These are phyloP conservation scores for Malus fusca DNA, from an alignment of 306 rosid species.

Conservation along the genomic window DNA sequence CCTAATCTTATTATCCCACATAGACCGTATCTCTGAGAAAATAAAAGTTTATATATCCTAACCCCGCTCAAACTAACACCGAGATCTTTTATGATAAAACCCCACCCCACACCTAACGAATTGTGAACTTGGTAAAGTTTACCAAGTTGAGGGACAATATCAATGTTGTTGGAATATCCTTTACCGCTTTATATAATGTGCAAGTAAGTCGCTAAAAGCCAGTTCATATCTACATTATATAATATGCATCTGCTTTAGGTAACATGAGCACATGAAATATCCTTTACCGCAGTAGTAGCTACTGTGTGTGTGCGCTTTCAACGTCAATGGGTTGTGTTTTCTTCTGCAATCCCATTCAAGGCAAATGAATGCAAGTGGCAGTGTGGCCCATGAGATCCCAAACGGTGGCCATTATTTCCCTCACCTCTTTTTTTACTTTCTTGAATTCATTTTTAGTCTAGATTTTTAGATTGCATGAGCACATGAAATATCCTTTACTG, in stretches of 20 bases:
- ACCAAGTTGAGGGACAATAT: too few relatives aligned
- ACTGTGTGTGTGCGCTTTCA: background rate
- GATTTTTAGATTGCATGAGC: background rate
- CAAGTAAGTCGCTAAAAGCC: background rate
- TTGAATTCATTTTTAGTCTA: background rate
- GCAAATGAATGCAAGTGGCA: slow-evolving; percentile 5
- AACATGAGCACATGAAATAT: too few relatives aligned
- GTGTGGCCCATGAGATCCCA: slow-evolving; percentile 26
- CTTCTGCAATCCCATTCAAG: slow-evolving; percentile 17
- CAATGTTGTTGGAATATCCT: too few relatives aligned
- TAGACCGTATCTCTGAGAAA: too few relatives aligned
- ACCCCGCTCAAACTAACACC: too few relatives aligned
- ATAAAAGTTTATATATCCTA: too few relatives aligned
- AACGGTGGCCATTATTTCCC: slow-evolving; percentile 7
- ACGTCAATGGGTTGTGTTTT: slow-evolving; percentile 9
- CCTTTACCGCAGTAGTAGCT: too few relatives aligned
- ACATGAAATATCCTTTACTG: background rate
- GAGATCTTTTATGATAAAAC: too few relatives aligned
- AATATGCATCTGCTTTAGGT: background rate
- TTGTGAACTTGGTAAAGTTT: too few relatives aligned
- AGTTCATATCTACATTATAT: background rate
- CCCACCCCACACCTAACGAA: too few relatives aligned
- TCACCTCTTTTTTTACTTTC: background rate
- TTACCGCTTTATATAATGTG: background rate
- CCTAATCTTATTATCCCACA: too few relatives aligned